These are phyloP conservation scores for Artemisia argyi DNA, from an alignment of 129 eudicot species.

Conservation along the genomic window DNA sequence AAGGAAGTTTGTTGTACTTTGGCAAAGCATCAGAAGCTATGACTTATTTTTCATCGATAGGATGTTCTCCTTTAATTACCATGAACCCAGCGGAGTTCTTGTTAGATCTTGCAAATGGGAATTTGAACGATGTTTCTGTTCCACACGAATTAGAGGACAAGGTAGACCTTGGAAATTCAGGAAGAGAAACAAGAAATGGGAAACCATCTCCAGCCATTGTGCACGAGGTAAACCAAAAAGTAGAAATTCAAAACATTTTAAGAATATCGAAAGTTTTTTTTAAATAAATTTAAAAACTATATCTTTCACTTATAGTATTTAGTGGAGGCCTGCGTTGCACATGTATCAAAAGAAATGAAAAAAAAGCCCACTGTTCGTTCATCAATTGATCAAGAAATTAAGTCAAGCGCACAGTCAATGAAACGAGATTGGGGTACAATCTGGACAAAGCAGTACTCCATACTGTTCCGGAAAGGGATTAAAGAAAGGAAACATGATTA, in stretches of 20 bases:
- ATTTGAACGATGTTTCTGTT: conserved; percentile 80
- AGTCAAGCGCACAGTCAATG: conserved; percentile 38
- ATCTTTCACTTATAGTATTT: conserved; percentile 53
- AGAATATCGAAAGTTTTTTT: background rate
- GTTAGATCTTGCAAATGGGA: conserved; percentile 93
- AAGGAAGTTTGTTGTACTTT: conserved; percentile 81
- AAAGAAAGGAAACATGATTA: conserved; percentile 93
- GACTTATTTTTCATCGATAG: conserved; percentile 85
- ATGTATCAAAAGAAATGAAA: conserved; percentile 78
- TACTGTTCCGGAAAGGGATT: conserved; percentile 77
- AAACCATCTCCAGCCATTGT: conserved; percentile 79
- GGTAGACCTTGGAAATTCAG: conserved; percentile 63
- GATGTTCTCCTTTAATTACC: conserved; percentile 84
- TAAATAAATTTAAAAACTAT: background rate
- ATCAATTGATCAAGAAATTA: conserved; percentile 62
- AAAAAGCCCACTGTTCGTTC: conserved; percentile 55
- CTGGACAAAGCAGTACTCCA: conserved; percentile 79
- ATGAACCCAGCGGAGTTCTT: conserved; percentile 98
- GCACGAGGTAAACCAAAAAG: conserved; percentile 55
- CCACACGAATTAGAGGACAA: conserved; percentile 89
- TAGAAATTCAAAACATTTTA: background rate
- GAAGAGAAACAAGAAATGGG: conserved; percentile 57
- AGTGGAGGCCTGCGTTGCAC: conserved; percentile 88
- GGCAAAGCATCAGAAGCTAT: conserved; percentile 91
- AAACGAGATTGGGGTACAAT: conserved; percentile 99